phyloP scores from a whole-genome alignment of 805 yeast species.

The Nakazawaea holstii region DNA sequence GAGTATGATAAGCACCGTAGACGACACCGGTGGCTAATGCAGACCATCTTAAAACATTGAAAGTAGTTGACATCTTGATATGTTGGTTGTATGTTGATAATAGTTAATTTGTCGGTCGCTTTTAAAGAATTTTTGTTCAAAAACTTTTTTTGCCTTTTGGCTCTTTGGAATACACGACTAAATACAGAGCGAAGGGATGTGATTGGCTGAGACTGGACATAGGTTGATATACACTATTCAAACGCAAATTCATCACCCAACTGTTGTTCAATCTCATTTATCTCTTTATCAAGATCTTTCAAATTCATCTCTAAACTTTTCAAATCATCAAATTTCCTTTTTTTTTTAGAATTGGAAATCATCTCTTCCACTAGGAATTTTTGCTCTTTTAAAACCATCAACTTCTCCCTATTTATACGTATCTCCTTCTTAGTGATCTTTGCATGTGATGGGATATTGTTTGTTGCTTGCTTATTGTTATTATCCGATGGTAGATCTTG shows the following conservation, averaged over 20 bases:
- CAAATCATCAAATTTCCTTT: slow-evolving; percentile 74
- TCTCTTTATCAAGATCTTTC: slow-evolving; percentile 48
- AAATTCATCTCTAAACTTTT: slow-evolving; percentile 52
- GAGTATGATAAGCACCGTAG: slow-evolving; percentile 86
- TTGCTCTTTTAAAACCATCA: slow-evolving; percentile 88
- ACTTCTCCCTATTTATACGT: slow-evolving; percentile 58
- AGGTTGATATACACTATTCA: background rate
- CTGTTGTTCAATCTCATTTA: slow-evolving; percentile 35
- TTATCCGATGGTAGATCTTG: slow-evolving; percentile 54
- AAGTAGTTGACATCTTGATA: slow-evolving; percentile 24
- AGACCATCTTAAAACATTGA: slow-evolving; percentile 82
- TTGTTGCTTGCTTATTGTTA: slow-evolving; percentile 26
- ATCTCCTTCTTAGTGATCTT: slow-evolving; percentile 45
- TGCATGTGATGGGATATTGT: slow-evolving; percentile 15
- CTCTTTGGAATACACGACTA: background rate
- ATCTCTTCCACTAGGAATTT: slow-evolving; percentile 62
- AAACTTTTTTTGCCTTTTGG: background rate
- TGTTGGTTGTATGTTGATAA: background rate
- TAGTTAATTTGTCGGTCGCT: background rate
- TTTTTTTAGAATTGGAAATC: slow-evolving; percentile 56
- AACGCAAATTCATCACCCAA: slow-evolving; percentile 49
- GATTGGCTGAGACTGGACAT: background rate
- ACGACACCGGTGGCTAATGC: slow-evolving; percentile 83
- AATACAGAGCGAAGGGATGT: background rate
- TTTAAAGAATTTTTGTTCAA: background rate